Base-by-base conservation (phyloP, 345 rosid species). In the Barbarea vulgaris region DNA sequence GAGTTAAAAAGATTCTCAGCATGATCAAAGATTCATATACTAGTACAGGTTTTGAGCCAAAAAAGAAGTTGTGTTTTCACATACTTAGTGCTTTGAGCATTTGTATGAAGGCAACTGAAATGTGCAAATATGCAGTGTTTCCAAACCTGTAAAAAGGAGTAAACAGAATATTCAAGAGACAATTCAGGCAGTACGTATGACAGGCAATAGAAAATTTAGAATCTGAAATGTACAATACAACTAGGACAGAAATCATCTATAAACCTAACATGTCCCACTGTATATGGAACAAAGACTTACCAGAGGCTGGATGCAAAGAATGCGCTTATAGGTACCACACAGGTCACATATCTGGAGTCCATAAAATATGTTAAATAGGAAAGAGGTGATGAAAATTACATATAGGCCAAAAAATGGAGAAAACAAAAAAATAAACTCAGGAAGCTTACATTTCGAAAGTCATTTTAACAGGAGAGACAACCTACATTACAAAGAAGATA, bases 271-370 rank as follows among this genome's bases (percentile, higher is more conserved):
- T 22, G 22, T 42, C 8, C 1, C 55, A 48, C 13, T 56, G 54
- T 36, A n/a, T 12, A 28, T 10, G 21, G 31, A 65, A 39, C 53
- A 75, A 74, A 78, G 52, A 70, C 93, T 87, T 84, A 95, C 99
- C 99, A 95, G 76, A 92, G 99, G 76, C 97, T 95, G 64, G 97
- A 88, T 17, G 99, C 97, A 82, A 90, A 92, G 85, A 92, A 95
- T 73, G 97, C 96, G 74, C 97, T 92, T 64, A 95, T 92, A 39
- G 97, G 97, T 67, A 95, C 71, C 19, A 92, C 97, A 79, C 97
- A 90, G 21, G 97, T 95, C 47, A 93, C 87, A 68, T 92, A 95
- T 86, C 98, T 95, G 89, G 64, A 46, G 37, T 31, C 46, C 11
- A 48, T 70, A 56, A 60, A 54, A 69, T 57, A 18, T n/a, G 61